Conservation (phyloP, 2,329 filamentous ascomycete genomes). For the Pleoardoris graminearum region DNA sequence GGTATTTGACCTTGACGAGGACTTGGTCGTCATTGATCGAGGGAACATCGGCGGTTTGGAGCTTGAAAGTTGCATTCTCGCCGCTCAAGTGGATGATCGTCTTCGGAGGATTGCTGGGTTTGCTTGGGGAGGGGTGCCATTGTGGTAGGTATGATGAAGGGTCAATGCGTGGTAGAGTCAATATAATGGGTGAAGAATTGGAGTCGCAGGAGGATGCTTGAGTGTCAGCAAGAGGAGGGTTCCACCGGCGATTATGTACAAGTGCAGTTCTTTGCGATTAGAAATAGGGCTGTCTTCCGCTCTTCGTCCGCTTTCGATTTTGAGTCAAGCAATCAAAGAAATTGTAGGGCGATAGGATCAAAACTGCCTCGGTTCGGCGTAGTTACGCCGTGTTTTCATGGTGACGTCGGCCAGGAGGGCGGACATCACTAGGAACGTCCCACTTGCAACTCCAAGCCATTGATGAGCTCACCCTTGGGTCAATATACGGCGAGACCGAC, state of each 20-base stretch:
- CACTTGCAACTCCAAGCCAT: background rate
- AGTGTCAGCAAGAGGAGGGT: too few species aligned
- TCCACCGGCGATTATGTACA: too few species aligned
- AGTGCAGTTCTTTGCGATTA: too few species aligned
- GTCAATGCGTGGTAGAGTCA: background rate
- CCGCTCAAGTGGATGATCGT: constrained; percentile 43
- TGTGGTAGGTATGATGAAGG: constrained; percentile 6
- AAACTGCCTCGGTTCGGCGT: constrained; percentile 1
- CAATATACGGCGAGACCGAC: background rate
- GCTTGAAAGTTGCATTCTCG: constrained; percentile 46
- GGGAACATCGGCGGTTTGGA: constrained; percentile 42
- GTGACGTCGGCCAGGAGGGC: constrained; percentile 2
- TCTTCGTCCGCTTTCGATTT: constrained; percentile 1
- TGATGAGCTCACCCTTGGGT: background rate
- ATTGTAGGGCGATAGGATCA: background rate
- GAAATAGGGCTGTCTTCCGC: background rate
- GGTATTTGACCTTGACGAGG: constrained; percentile 48
- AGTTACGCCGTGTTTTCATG: background rate
- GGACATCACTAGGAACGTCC: constrained; percentile 1
- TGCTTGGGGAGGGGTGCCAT: constrained; percentile 34
- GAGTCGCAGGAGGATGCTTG: too few species aligned
- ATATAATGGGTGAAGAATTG: background rate
- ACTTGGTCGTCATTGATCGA: constrained; percentile 46
- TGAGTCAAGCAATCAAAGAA: background rate
- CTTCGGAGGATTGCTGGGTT: constrained; percentile 49